phyloP scores from a whole-genome alignment of 2,329 filamentous ascomycete species.

The Blastomyces gilchristii region DNA sequence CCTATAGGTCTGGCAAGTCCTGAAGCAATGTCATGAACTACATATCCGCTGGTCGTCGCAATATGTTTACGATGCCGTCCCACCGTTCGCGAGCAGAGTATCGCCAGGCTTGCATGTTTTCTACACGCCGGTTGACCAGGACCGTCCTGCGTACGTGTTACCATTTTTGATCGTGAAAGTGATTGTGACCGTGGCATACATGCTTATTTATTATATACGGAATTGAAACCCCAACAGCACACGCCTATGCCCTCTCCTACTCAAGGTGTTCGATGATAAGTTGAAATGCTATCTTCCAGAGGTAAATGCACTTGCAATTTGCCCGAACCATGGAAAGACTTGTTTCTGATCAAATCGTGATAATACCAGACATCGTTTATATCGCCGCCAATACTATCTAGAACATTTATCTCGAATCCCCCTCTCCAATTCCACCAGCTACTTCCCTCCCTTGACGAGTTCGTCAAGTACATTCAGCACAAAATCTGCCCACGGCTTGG shows the following conservation, averaged over 20 bases:
- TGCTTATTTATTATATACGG: background rate
- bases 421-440: slow-evolving; percentile 61
- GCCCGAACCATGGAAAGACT: background rate
- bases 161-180: background rate
- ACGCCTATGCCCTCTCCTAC: slow-evolving; percentile 50
- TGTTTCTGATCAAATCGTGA: slow-evolving; percentile 14
- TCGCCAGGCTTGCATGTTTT: slow-evolving; percentile 75
- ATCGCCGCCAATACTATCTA: slow-evolving; percentile 44
- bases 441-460: slow-evolving; percentile 46
- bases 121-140: slow-evolving; percentile 49
- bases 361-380: slow-evolving; percentile 50
- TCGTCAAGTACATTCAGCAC: slow-evolving; percentile 46
- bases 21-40: slow-evolving; percentile 58
- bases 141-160: slow-evolving; percentile 27
- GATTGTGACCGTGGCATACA: background rate
- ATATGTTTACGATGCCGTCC: slow-evolving; percentile 45
- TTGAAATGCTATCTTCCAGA: slow-evolving; percentile 46
- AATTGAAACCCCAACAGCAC: slow-evolving; percentile 26
- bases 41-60: slow-evolving; percentile 70
- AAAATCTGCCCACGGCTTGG: slow-evolving; percentile 41
- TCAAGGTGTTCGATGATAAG: slow-evolving; percentile 44
- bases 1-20: slow-evolving; percentile 47
- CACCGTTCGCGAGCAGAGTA: slow-evolving; percentile 64
- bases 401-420: slow-evolving; percentile 52
- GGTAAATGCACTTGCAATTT: slow-evolving; percentile 26